phyloP scores from a whole-genome alignment of 768 basidiomycete species.

The Pisolithus albus region DNA sequence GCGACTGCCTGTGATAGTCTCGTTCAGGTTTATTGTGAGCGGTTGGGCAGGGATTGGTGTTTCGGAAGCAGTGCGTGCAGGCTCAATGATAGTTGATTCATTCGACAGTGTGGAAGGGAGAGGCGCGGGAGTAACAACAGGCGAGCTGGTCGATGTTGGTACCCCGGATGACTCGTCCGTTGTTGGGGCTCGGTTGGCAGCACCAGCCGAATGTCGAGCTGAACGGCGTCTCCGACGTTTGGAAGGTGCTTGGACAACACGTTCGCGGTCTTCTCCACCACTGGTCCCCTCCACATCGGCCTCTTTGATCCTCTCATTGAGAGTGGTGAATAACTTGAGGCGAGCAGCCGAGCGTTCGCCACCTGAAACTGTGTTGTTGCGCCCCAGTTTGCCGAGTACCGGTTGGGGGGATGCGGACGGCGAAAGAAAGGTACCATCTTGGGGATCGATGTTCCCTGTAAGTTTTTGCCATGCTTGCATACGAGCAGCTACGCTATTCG shows the following conservation, averaged over 20 bases:
- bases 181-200: constrained; percentile 33
- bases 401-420: constrained; percentile 44
- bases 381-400: constrained; percentile 39
- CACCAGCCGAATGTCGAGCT: constrained; percentile 29
- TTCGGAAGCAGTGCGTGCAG: constrained; percentile 20
- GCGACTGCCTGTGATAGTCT: constrained; percentile 24
- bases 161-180: constrained; percentile 42
- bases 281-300: constrained; percentile 58
- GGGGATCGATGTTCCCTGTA: constrained; percentile 53
- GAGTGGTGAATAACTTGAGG: constrained; percentile 55
- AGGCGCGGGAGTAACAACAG: constrained; percentile 47
- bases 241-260: constrained; percentile 35
- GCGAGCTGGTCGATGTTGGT: constrained; percentile 49
- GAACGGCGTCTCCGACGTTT: constrained; percentile 56
- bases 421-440: constrained; percentile 49
- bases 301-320: constrained; percentile 54
- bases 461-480: constrained; percentile 79
- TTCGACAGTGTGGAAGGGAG: constrained; percentile 31
- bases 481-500: constrained; percentile 82
- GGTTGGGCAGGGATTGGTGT: constrained; percentile 26
- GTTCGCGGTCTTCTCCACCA: constrained; percentile 48
- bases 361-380: constrained; percentile 80
- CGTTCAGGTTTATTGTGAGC: constrained; percentile 22
- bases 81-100: constrained; percentile 21
- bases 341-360: constrained; percentile 73